Evolutionary conservation across 208 protist genomes (phyloP), one percentile per base, ranked within the genome.

Genomic region (Tritrichomonas musculus): DNA sequence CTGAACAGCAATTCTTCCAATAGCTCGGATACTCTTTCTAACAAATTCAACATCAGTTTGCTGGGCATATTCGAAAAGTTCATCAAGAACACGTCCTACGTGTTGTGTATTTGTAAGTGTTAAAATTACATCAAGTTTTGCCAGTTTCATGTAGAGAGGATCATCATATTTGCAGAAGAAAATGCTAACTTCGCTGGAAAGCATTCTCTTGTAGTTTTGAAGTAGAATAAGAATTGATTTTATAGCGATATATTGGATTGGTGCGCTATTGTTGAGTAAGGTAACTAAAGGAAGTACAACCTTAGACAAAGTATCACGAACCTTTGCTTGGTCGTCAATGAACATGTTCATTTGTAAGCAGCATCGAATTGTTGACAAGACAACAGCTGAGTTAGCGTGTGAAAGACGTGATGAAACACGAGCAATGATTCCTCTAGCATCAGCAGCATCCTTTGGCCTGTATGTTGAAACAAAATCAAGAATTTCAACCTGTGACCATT

Each of bases 121-220:
- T 72, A 99, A 95, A 93, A 99, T 97, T 30, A 99, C 96, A 49
- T 98, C 97, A 27, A 99, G 96, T 95, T 99, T 99, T 95, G 98
- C 98, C 93, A 99, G 96, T 95, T 99, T 99, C 49, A 99, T 97
- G 93, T 99, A 99, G 92, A 98, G 97, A 41, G 98, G 98, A 93
- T 99, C 98, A 94, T 99, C 98, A 96, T 98, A 99, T 95, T 98
- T 98, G 93, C 98, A 97, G 95, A 99, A 98, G 95, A 99, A 99
- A 49, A 98, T 50, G 0, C 47, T 57, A 20, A 88, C 77, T 27
- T 92, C 88, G 49, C 17, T 44, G 0, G 50, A 69, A 8, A 92
- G 39, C 27, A 92, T 64, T 30, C 57, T 3, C 5, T 27, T n/a
- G 96, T 97, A 93, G 97, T 97, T 97, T 82, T 99, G 98, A 11